phyloP scores from a whole-genome alignment of 1,284 basidiomycete species.

The Ustilago curta region DNA sequence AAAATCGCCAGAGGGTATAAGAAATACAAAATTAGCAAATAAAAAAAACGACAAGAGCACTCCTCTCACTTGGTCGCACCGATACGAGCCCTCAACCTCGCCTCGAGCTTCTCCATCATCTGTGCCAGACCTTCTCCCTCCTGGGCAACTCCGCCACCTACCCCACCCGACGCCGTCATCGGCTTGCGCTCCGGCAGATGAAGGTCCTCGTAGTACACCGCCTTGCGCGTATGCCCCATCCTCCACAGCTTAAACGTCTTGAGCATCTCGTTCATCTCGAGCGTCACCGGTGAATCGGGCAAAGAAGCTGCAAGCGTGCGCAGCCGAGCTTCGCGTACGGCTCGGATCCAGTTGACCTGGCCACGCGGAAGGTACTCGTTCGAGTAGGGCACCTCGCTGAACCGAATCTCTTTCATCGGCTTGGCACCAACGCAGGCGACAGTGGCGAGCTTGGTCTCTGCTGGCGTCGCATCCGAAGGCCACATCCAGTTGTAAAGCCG shows the following conservation, averaged over 20 bases:
- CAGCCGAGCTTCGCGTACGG: conserved; percentile 32
- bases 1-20: too few species aligned
- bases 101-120: conserved; percentile 52
- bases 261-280: conserved; percentile 46
- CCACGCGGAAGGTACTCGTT: conserved; percentile 43
- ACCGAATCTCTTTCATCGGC: conserved; percentile 41
- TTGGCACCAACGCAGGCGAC: conserved; percentile 31
- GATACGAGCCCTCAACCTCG: conserved; percentile 43
- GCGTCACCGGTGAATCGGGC: conserved; percentile 20
- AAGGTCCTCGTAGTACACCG: conserved; percentile 47
- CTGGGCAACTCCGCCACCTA: conserved; percentile 37
- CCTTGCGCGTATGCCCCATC: conserved; percentile 52
- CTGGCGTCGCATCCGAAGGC: conserved; percentile 4
- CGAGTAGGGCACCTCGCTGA: conserved; percentile 50
- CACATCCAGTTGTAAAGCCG: conserved; percentile 44
- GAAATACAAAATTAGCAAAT: too few species aligned
- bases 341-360: conserved; percentile 43
- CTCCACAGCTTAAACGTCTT: conserved; percentile 50
- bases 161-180: conserved; percentile 50
- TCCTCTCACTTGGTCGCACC: conserved; percentile 39
- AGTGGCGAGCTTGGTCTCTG: conserved; percentile 22
- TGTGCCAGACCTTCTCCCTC: conserved; percentile 31
- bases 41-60: too few species aligned
- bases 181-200: conserved; percentile 46
- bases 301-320: conserved; percentile 17